Evolutionary conservation across 768 basidiomycete genomes (phyloP), one percentile per base, ranked within the genome.

Genomic region (Lentinula boryana): DNA sequence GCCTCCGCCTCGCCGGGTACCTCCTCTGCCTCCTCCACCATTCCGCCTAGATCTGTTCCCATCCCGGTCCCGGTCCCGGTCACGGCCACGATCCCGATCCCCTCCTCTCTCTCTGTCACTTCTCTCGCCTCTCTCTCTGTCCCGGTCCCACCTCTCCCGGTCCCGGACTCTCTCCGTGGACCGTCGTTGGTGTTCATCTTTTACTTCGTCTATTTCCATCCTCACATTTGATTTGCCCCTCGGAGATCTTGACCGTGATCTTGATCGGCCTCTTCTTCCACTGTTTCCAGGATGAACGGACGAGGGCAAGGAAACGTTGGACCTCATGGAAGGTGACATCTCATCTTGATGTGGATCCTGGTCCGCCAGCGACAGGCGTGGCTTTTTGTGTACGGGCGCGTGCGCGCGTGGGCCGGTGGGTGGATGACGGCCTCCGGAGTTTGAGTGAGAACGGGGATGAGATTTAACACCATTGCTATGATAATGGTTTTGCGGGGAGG

Each of bases 361-460:
- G 12, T 70, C 69, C 5, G 76, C 40, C 16, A 89, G 88, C 12
- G 88, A 85, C 5, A 91, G 73, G 10, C 91, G 86, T 15, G 84
- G 85, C 67, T 88, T 89, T 78, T 93, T 93, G 72, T 89, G 58
- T 49, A 44, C 23, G 79, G 43, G 55, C 31, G 57, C 18, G 79
- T 56, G 40, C 27, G 88, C 87, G 58, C 91, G 83, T 2, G 91
- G 91, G 10, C 85, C 91, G 0, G 90, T 93, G 0, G 91, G 91
- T 6, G 83, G 87, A 3, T 75, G 78, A 53, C 44, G 72, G 63
- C 53, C 71, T 27, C 50, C 65, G 61, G 80, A 75, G 65, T 83
- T 80, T 21, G 74, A 67, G 56, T 77, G 77, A 27, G 79, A 81
- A 51, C 83, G 79, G 49, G 80, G 76, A 59, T 77, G 75, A 0